Base-by-base conservation (phyloP, 768 basidiomycete genomes). In the Lenzites betulinus region DNA sequence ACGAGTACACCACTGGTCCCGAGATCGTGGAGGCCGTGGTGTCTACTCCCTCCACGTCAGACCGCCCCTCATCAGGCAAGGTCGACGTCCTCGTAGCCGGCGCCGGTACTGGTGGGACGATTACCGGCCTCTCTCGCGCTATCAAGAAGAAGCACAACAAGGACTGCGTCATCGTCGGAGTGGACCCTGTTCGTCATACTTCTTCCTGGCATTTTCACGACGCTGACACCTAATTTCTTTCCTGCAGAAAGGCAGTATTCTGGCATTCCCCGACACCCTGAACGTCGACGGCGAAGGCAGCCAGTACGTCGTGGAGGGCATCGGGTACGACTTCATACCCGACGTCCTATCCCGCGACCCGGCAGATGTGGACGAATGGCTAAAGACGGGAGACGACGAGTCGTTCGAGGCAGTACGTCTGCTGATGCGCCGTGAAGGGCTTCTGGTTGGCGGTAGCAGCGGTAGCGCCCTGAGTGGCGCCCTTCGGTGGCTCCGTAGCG, bases 61-160 rank as follows among this genome's bases (percentile, higher is more conserved):
- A 71, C 15, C 79, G 73, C 50, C 86, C 84, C 0, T 92, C 90
- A 0, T 88, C 87, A 33, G 80, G 81, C 51, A 88, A 89, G 71
- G 85, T 98, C 23, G 89, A 95, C 70, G 88, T 86, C 1, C 76
- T 98, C 51, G 74, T 97, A 22, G 92, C 88, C 8, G 87, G 92
- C 2, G 92, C 95, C 11, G 97, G 97, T 15, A 99, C 97, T 1
- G 96, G 97, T 15, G 96, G 96, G 12, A 98, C 96, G 0, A 77
- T 99, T 62, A 92, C 92, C n/a, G 96, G 96, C 1, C 72, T 92
- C 49, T 88, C 92, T 18, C 81, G 87, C 16, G 89, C 89, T 3
- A 77, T 96, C 66, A 92, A 90, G 80, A 89, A 86, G 72, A 77
- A 74, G 11, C 90, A 93, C 69, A 95, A 95, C 67, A 74, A 82